Conservation (phyloP, 2,329 filamentous ascomycete genomes). For the Pseudogymnoascus sp. region DNA sequence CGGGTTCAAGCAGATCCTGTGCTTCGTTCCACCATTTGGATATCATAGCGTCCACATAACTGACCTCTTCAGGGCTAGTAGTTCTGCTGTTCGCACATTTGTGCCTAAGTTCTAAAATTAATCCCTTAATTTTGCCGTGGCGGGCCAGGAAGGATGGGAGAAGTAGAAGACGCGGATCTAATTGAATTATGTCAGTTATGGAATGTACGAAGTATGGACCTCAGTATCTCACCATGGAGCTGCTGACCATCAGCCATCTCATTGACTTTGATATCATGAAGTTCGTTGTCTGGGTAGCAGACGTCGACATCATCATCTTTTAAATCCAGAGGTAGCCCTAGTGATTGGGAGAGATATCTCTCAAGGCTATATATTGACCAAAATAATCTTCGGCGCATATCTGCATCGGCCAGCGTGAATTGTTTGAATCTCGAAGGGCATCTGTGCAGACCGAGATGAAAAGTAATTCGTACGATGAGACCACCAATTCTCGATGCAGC, state of each 20-base stretch:
- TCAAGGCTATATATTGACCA: conserved; percentile 51
- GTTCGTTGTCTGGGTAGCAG: conserved; percentile 44
- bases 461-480: conserved; percentile 46
- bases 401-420: conserved; percentile 39
- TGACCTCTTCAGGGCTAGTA: conserved; percentile 35
- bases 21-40: conserved; percentile 47
- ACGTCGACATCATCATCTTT: conserved; percentile 52
- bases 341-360: conserved; percentile 46
- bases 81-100: conserved; percentile 41
- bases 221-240: conserved; percentile 15
- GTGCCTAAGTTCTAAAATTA: conserved; percentile 45
- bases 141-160: conserved; percentile 33
- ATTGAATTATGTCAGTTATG: conserved; percentile 19
- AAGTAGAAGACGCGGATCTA: conserved; percentile 28
- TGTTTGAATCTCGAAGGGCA: conserved; percentile 46
- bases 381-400: conserved; percentile 45
- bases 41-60: conserved; percentile 41
- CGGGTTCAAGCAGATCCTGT: conserved; percentile 39
- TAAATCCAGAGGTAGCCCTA: conserved; percentile 47
- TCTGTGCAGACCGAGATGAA: conserved; percentile 50
- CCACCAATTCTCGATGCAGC: conserved; percentile 49
- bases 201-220: not conserved
- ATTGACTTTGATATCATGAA: conserved; percentile 29
- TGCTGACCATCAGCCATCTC: conserved; percentile 14
- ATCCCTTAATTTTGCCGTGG: conserved; percentile 41